phyloP scores from a whole-genome alignment of 129 eudicot genomes.

The Chrysanthemum makinoi region DNA sequence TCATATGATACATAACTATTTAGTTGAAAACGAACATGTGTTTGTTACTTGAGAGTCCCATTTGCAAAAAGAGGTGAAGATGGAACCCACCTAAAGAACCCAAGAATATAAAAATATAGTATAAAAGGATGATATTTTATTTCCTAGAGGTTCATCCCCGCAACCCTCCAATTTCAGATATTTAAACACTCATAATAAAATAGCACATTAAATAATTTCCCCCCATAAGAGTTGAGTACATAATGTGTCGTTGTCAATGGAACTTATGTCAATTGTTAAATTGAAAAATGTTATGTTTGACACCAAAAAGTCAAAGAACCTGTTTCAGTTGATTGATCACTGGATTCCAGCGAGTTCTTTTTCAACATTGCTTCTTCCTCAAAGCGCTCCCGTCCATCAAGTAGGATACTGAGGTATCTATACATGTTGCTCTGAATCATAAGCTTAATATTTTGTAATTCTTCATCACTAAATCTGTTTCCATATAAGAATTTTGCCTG shows the following conservation, averaged over 20 bases:
- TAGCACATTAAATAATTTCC: not conserved
- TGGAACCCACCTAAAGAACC: not conserved
- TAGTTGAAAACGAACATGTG: not conserved
- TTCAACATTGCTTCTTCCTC: constrained; percentile 73
- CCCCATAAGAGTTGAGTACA: not conserved
- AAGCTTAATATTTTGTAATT: constrained; percentile 83
- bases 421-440: constrained; percentile 98
- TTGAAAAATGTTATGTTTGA: not conserved
- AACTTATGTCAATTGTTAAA: too few species aligned
- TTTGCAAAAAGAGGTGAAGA: not conserved
- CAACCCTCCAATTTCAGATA: not conserved
- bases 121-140: not conserved
- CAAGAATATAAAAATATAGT: not conserved
- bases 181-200: not conserved
- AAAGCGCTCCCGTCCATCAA: constrained; percentile 94
- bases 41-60: not conserved
- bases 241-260: not conserved
- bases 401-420: constrained; percentile 84
- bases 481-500: constrained; percentile 94
- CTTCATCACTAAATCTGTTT: constrained; percentile 69
- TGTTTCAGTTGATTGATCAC: constrained; percentile 35
- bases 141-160: not conserved
- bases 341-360: constrained; percentile 29
- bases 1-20: not conserved
- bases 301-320: constrained; percentile 30